A percentile compares a stretch with the other conserved stretches of the same genome.
Evolutionary conservation across 2,329 filamentous ascomycete species (phyloP).

Genomic region (Nemania sp.): DNA sequence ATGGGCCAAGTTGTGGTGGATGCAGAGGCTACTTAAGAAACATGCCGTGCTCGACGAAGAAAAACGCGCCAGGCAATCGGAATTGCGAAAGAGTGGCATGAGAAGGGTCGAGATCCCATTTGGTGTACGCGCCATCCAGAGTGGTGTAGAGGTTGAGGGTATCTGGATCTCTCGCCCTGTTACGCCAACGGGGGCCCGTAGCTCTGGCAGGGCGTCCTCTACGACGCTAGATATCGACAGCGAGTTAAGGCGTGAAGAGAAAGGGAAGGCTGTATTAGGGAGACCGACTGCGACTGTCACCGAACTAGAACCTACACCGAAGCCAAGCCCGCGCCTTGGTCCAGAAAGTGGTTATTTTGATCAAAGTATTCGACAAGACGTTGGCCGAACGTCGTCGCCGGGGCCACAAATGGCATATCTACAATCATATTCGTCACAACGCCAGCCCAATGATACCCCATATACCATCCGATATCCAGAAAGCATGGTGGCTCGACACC

Average conservation of each 20-base stretch:
- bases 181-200: slow-evolving; percentile 52
- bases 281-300: slow-evolving; percentile 39
- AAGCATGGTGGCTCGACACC: slow-evolving; percentile 20
- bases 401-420: slow-evolving; percentile 39
- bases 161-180: slow-evolving; percentile 77
- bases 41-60: slow-evolving; percentile 75
- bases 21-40: slow-evolving; percentile 65
- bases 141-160: slow-evolving; percentile 84
- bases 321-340: slow-evolving; percentile 45
- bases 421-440: slow-evolving; percentile 37
- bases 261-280: slow-evolving; percentile 38
- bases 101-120: slow-evolving; percentile 78
- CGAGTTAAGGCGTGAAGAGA: slow-evolving; percentile 47
- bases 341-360: slow-evolving; percentile 43
- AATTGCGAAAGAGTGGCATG: slow-evolving; percentile 68
- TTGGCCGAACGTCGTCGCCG: slow-evolving; percentile 26
- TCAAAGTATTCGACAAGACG: slow-evolving; percentile 36
- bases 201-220: slow-evolving; percentile 44
- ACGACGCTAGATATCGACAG: slow-evolving; percentile 43
- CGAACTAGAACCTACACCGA: slow-evolving; percentile 46
- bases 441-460: slow-evolving; percentile 31
- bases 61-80: slow-evolving; percentile 65
- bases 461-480: slow-evolving; percentile 34
- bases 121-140: slow-evolving; percentile 85
- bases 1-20: slow-evolving; percentile 74